These are phyloP conservation scores for Huntiella decipiens DNA, from an alignment of 2,329 filamentous ascomycete genomes.

Conservation along the genomic window DNA sequence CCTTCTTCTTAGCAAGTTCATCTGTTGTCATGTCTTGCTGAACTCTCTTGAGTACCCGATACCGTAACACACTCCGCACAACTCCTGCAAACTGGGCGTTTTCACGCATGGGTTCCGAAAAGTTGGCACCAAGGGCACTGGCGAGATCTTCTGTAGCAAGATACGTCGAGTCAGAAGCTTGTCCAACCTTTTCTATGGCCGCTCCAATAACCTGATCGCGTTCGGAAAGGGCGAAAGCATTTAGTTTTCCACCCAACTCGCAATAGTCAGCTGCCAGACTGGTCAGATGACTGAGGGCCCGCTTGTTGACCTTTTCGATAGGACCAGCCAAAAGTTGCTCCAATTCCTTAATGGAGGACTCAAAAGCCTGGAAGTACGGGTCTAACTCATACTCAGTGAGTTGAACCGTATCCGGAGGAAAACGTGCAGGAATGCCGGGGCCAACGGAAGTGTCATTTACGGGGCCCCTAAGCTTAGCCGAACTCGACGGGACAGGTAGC, in stretches of 20 bases:
- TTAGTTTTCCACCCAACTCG: constrained; percentile 88
- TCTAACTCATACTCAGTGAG: constrained; percentile 81
- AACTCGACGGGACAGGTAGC: constrained; percentile 68
- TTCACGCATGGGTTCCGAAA: constrained; percentile 94
- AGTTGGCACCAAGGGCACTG: constrained; percentile 70
- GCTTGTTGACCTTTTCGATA: constrained; percentile 91
- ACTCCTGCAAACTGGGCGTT: constrained; percentile 94
- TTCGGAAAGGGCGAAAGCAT: constrained; percentile 89
- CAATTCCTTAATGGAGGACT: constrained; percentile 76
- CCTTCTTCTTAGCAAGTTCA: constrained; percentile 72
- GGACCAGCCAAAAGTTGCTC: constrained; percentile 76
- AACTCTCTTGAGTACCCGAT: constrained; percentile 79
- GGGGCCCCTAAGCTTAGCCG: constrained; percentile 50
- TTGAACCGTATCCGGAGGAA: constrained; percentile 59
- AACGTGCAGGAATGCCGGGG: constrained; percentile 30
- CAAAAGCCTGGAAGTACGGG: constrained; percentile 88
- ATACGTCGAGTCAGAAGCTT: constrained; percentile 89
- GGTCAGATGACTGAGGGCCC: constrained; percentile 70
- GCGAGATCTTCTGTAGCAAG: constrained; percentile 88
- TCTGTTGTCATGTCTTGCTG: constrained; percentile 96
- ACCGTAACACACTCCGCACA: constrained; percentile 71
- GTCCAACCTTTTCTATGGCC: constrained; percentile 84
- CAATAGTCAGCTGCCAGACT: constrained; percentile 72
- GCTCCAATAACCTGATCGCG: constrained; percentile 72
- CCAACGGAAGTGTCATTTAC: constrained; percentile 17